Base-by-base conservation (phyloP, 148 eudicot genomes). In the Amaranthus palmeri region DNA sequence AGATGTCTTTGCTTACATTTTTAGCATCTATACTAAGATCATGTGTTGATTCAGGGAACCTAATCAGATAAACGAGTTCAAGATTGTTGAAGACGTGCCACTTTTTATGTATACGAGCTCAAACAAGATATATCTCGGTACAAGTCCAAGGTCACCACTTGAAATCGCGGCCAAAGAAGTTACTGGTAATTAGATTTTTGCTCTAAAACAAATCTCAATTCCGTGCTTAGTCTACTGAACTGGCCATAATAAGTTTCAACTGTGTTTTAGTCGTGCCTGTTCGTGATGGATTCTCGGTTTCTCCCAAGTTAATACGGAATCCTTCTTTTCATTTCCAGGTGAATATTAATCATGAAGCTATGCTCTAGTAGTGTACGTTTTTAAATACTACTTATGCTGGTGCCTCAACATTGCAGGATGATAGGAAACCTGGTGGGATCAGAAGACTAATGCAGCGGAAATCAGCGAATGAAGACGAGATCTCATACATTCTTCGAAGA, bases 251-350 rank as follows among this genome's bases (percentile, higher is more conserved):
- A 50, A 7, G 53, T 50, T n/a, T 69, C 52, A 40, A 17, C 2
- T 36, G 18, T 70, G 45, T 54, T 64, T 14, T 74, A 87, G 91
- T 81, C 14, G 48, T 89, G 49, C 96, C 89, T 3, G 89, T 83
- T 67, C 80, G 69, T 12, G 82, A 86, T 76, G 83, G 77, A 57
- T 56, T 83, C 58, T 68, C 83, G 15, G 41, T 58, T 11, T 74
- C 74, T 15, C 80, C 85, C 41, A 78, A 78, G 70, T 76, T 82
- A 71, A 45, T 84, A 14, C 79, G 73, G 55, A 79, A 76, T 54
- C 78, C 76, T 14, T 73, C 85, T 73, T 87, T 87, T 77, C 86
- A 84, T 65, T 89, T 89, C 69, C 84, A 89, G 91, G 96, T 84
- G 67, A 80, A 62, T 60, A 6, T 54, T 48, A 15, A 54, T 61